Conservation (phyloP, 305 asterid species). For the Fraxinus velutina region DNA sequence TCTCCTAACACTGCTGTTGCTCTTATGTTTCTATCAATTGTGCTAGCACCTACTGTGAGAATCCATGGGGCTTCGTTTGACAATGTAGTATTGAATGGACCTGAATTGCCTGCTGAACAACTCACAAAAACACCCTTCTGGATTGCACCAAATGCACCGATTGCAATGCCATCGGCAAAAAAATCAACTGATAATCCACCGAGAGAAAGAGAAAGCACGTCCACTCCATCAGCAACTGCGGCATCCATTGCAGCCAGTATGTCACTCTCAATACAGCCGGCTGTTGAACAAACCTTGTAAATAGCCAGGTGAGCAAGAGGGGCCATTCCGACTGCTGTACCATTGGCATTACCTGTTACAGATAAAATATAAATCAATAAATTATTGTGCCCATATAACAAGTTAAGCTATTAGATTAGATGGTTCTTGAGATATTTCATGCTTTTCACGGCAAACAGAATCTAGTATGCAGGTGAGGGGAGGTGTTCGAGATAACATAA, state of each 20-base stretch:
- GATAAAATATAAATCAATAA: not conserved
- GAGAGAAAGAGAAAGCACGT: slow-evolving; percentile 47
- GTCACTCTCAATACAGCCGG: slow-evolving; percentile 31
- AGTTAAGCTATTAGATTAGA: not conserved
- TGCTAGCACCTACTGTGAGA: slow-evolving; percentile 56
- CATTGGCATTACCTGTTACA: slow-evolving; percentile 31
- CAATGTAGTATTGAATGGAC: slow-evolving; percentile 33
- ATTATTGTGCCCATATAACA: not conserved
- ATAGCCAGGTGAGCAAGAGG: slow-evolving; percentile 53
- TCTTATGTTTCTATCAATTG: slow-evolving; percentile 39
- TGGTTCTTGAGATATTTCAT: not conserved
- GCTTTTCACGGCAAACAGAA: not conserved
- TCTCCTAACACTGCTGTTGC: slow-evolving; percentile 36
- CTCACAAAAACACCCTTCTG: slow-evolving; percentile 50
- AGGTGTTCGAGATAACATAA: not conserved
- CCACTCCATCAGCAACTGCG: slow-evolving; percentile 53
- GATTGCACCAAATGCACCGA: slow-evolving; percentile 48
- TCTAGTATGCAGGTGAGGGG: not conserved
- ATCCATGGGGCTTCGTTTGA: slow-evolving; percentile 59
- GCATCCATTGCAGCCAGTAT: slow-evolving; percentile 55
- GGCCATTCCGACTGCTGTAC: slow-evolving; percentile 54
- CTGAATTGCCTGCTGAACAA: slow-evolving; percentile 44
- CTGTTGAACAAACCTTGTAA: slow-evolving; percentile 38
- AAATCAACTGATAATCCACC: slow-evolving; percentile 36
- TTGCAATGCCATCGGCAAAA: slow-evolving; percentile 38